Conservation (phyloP, 345 rosid species). For the Limnanthes douglasii region DNA sequence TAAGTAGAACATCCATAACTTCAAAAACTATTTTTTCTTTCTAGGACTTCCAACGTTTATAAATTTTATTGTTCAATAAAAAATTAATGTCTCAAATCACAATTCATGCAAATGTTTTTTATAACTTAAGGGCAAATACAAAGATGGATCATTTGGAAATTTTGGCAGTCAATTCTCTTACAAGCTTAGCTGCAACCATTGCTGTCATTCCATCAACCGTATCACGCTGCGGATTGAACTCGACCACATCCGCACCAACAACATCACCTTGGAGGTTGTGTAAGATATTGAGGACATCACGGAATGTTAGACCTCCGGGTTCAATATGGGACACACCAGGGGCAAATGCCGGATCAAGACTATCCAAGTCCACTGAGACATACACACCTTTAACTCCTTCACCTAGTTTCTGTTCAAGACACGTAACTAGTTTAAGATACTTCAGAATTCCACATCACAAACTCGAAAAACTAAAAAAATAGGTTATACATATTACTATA, state of each 20-base stretch:
- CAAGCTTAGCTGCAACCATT: constrained; percentile 98
- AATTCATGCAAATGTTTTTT: no score
- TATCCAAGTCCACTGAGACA: constrained; percentile 79
- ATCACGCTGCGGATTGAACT: constrained; percentile 95
- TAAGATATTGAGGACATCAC: constrained; percentile 81
- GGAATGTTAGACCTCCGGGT: constrained; percentile 95
- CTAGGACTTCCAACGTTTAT: no score
- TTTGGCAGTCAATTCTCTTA: constrained; percentile 82
- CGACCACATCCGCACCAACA: constrained; percentile 91
- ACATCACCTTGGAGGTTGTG: constrained; percentile 78
- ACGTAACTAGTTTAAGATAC: neutral
- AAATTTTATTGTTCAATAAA: no score
- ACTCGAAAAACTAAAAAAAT: no score
- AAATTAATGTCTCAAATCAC: no score
- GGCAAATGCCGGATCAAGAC: constrained; percentile 97
- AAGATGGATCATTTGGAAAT: constrained; percentile 43
- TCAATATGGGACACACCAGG: constrained; percentile 98
- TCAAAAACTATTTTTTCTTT: no score
- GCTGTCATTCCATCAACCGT: constrained; percentile 99
- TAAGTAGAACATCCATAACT: no score
- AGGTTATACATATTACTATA: no score
- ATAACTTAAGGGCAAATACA: no score
- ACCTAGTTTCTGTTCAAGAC: constrained; percentile 73
- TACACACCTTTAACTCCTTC: constrained; percentile 95
- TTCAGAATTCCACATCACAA: neutral